Evolutionary conservation across 2,329 filamentous ascomycete genomes (phyloP).

Genomic region (Sporothrix pallida): DNA sequence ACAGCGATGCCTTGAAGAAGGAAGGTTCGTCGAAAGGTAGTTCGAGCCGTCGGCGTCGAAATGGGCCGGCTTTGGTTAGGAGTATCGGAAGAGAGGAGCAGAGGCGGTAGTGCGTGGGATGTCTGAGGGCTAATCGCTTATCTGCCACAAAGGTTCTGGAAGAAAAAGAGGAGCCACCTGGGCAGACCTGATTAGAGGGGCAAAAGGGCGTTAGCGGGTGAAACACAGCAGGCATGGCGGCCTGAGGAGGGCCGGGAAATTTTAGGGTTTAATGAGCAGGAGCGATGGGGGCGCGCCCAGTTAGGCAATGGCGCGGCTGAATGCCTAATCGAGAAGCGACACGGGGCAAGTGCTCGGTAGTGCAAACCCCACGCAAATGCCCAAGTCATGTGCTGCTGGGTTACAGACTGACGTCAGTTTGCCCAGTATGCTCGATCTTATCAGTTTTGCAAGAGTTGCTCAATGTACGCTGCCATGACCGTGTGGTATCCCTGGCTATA

Average conservation of each 20-base stretch:
- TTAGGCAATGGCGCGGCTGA: not conserved
- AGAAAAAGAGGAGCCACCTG: not conserved
- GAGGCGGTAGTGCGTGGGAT: not conserved
- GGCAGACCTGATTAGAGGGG: not conserved
- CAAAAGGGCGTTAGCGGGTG: not conserved
- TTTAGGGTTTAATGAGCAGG: not conserved
- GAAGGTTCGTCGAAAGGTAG: not conserved
- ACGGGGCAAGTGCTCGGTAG: not conserved
- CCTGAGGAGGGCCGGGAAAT: not conserved
- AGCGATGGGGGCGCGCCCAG: not conserved
- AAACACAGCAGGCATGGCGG: not conserved
- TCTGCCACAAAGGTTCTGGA: slow-evolving; percentile 18
- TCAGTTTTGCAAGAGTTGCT: not conserved
- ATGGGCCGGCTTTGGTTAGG: not conserved
- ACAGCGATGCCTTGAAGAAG: not conserved
- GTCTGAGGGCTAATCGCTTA: slow-evolving; percentile 15
- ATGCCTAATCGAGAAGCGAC: slow-evolving; percentile 2
- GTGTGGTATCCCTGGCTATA: not conserved
- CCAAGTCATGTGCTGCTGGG: not conserved
- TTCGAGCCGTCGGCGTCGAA: not conserved
- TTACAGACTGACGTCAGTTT: slow-evolving; percentile 5
- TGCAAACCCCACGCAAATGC: not conserved
- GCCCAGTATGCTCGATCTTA: not conserved
- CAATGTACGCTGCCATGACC: not conserved
- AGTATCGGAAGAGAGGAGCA: not conserved